Base-by-base conservation (phyloP, 768 basidiomycete species). In the Polyporus arcularius region DNA sequence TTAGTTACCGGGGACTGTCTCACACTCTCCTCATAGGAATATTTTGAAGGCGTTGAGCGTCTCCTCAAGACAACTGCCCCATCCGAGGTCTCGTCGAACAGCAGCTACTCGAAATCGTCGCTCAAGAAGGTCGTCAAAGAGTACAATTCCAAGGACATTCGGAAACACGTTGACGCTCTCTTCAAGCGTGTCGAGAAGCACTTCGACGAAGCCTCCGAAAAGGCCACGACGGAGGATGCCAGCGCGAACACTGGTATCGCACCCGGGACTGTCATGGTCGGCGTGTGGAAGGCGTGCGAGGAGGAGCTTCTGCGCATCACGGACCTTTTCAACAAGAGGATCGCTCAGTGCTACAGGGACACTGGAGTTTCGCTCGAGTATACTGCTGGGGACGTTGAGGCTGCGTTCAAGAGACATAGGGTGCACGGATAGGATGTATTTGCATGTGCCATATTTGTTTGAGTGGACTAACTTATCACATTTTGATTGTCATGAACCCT, bases 111-210 rank as follows among this genome's bases (percentile, higher is more conserved):
- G 68, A 87, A 88, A 67, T 83, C 85, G 0, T 77, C 89, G 0
- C 76, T 96, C n/a, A 93, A 92, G 73, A 93, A 92, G 69, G 81
- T 91, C 14, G 75, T 93, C 51, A 94, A 92, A 70, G 96, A 97
- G 68, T 89, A 86, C 72, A 88, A 83, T 62, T 76, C 85, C 41
- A 98, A 97, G 74, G 96, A 98, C 72, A 76, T 98, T 12, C 88
- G 92, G 40, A 96, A 96, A 72, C 82, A 90, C 61, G 78, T 96
- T 53, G 96, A 98, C 57, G 83, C 84, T 8, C 79, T 98, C 40
- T 89, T 88, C 74, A 92, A 92, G 71, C 86, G 96, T 10, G 92
- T 98, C 31, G 93, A 96, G 74, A 98, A 98, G 74, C 96, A 98
- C 70, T 98, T 97, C 69, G 88, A 88, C 6, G 92, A 95, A 67